phyloP scores from a whole-genome alignment of 1,284 basidiomycete species.

The Microbotryum saponariae region DNA sequence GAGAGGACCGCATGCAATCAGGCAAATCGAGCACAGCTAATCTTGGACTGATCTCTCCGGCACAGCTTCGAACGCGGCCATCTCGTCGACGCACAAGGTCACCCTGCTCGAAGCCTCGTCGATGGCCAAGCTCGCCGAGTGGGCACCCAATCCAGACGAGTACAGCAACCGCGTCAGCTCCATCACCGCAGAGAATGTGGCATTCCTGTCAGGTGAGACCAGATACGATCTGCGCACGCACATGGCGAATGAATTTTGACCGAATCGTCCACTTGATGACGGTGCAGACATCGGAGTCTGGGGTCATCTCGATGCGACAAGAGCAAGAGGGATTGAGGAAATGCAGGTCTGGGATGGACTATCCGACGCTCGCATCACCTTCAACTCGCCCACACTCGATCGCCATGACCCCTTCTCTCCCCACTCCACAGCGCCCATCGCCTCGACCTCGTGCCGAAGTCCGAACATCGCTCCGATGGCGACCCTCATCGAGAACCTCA shows the following conservation, averaged over 20 bases:
- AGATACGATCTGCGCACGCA: too few relatives aligned
- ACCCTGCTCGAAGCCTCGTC: constrained; percentile 73
- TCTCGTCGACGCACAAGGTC: constrained; percentile 42
- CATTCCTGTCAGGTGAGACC: constrained; percentile 60
- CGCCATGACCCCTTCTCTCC: constrained; percentile 29
- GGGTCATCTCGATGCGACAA: constrained; percentile 61
- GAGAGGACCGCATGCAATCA: constrained; percentile 32
- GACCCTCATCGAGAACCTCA: constrained; percentile 78
- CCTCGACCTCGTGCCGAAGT: constrained; percentile 37
- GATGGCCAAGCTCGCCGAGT: constrained; percentile 58
- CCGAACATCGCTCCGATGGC: constrained; percentile 52
- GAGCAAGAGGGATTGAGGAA: constrained; percentile 66
- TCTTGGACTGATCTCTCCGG: too few relatives aligned
- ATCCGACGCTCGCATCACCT: constrained; percentile 67
- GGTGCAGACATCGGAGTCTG: constrained; percentile 71
- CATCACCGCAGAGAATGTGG: constrained; percentile 71
- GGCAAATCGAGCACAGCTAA: too few relatives aligned
- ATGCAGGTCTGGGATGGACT: constrained; percentile 91
- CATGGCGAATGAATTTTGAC: neutral
- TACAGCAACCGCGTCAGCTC: constrained; percentile 87
- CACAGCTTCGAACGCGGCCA: constrained; percentile 17
- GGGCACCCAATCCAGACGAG: constrained; percentile 53
- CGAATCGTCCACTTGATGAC: neutral
- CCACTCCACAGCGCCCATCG: neutral
- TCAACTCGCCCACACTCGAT: constrained; percentile 50